Conservation (phyloP, 179 eudicot species). For the Silene coronaria region DNA sequence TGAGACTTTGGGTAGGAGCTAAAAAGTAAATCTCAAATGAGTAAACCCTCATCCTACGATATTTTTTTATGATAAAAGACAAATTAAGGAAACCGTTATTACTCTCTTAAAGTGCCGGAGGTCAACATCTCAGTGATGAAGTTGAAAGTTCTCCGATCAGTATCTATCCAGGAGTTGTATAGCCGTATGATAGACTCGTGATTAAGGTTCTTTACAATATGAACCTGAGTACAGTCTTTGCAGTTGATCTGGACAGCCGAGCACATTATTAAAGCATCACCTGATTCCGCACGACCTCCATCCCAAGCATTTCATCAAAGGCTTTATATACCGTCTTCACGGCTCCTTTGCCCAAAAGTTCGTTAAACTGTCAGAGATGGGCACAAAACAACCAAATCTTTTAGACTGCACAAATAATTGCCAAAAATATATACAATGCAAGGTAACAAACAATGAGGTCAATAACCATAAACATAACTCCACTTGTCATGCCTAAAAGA, state of each 20-base stretch:
- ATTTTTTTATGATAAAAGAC: background rate
- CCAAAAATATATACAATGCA: background rate
- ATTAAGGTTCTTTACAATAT: slow-evolving; percentile 59
- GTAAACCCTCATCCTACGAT: background rate
- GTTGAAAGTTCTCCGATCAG: slow-evolving; percentile 50
- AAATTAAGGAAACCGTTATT: slow-evolving; percentile 22
- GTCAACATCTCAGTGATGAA: slow-evolving; percentile 72
- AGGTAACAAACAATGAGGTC: background rate
- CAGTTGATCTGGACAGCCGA: slow-evolving; percentile 56
- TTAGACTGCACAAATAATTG: background rate
- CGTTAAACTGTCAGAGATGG: slow-evolving; percentile 42
- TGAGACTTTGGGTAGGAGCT: background rate
- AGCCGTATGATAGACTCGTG: slow-evolving; percentile 55
- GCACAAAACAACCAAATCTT: slow-evolving; percentile 6
- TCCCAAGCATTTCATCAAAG: slow-evolving; percentile 62
- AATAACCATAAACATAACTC: background rate
- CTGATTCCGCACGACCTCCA: slow-evolving; percentile 92
- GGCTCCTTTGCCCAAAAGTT: slow-evolving; percentile 75
- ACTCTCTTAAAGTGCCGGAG: slow-evolving; percentile 81
- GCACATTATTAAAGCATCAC: slow-evolving; percentile 45
- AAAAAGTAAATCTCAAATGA: background rate
- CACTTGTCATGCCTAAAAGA: background rate
- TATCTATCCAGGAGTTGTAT: slow-evolving; percentile 59
- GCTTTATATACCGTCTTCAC: slow-evolving; percentile 80
- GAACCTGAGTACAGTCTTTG: slow-evolving; percentile 63